phyloP scores from a whole-genome alignment of 2,329 filamentous ascomycete genomes.

The Ophiosphaerella korrae region DNA sequence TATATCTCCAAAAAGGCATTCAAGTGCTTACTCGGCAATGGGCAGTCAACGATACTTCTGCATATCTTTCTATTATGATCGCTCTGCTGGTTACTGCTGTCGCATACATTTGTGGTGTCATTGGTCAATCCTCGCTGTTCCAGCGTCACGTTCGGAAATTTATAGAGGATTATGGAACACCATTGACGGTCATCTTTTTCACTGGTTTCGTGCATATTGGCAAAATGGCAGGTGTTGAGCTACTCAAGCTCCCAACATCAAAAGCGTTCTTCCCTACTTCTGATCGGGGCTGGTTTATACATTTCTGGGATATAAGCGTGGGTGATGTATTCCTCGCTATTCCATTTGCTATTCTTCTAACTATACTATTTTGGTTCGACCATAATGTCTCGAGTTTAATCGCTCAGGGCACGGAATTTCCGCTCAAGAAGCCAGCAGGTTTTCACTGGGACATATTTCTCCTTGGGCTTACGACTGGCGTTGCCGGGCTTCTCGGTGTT shows the following conservation, averaged over 20 bases:
- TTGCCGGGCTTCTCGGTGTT: conserved; percentile 61
- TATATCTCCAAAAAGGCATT: conserved; percentile 89
- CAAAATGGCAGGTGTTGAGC: conserved; percentile 72
- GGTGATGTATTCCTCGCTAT: conserved; percentile 80
- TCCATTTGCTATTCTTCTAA: conserved; percentile 84
- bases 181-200: conserved; percentile 72
- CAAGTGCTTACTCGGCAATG: conserved; percentile 82
- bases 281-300: conserved; percentile 75
- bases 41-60: conserved; percentile 62
- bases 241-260: conserved; percentile 75
- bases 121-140: conserved; percentile 75
- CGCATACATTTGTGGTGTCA: conserved; percentile 73
- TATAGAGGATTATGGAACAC: conserved; percentile 87
- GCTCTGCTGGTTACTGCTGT: conserved; percentile 78
- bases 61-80: conserved; percentile 78
- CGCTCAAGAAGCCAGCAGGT: conserved; percentile 62
- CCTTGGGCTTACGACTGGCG: conserved; percentile 60
- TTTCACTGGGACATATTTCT: conserved; percentile 67
- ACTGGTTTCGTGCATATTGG: conserved; percentile 88
- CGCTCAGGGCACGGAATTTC: conserved; percentile 62
- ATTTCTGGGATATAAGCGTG: conserved; percentile 78
- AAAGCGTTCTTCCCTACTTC: conserved; percentile 79
- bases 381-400: conserved; percentile 70
- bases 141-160: conserved; percentile 77
- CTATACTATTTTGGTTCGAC: conserved; percentile 87